Conservation (phyloP, 148 eudicot genomes). For the Nepenthes mirabilis region DNA sequence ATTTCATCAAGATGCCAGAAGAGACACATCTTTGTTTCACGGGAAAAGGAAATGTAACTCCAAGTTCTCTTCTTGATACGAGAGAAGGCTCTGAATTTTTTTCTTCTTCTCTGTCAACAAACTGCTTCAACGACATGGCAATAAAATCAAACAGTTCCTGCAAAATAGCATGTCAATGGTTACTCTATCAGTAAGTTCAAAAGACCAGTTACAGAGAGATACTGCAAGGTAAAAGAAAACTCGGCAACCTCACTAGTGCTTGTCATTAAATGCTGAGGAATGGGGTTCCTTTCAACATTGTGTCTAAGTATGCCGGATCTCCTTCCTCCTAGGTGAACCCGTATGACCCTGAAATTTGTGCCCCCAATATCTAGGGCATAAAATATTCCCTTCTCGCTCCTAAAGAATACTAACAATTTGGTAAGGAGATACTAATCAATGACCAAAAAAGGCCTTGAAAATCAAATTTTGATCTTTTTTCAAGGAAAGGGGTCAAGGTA, state of each 20-base stretch:
- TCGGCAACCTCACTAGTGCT: slow-evolving; percentile 63
- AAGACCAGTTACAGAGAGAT: neutral
- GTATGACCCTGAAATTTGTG: slow-evolving; percentile 71
- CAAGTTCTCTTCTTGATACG: slow-evolving; percentile 47
- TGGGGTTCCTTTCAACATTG: slow-evolving; percentile 47
- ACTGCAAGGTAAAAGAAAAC: slow-evolving; percentile 6
- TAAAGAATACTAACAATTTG: slow-evolving; percentile 13
- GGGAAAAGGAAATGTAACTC: slow-evolving; percentile 89
- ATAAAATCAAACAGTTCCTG: slow-evolving; percentile 87
- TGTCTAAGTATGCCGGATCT: slow-evolving; percentile 30
- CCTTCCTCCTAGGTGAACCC: slow-evolving; percentile 65
- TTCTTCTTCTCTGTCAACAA: slow-evolving; percentile 48
- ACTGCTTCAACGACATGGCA: slow-evolving; percentile 48
- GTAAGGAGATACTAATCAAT: neutral
- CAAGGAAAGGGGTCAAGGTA: too few species aligned
- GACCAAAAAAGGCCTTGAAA: neutral
- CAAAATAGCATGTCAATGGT: slow-evolving; percentile 8
- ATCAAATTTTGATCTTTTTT: too few species aligned
- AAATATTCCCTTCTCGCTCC: slow-evolving; percentile 79
- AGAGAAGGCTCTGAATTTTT: slow-evolving; percentile 17
- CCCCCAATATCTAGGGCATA: slow-evolving; percentile 88
- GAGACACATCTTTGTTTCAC: slow-evolving; percentile 65
- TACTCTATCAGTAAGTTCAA: neutral
- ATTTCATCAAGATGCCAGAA: slow-evolving; percentile 66
- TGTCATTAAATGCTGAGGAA: slow-evolving; percentile 74